Evolutionary conservation across 495 filamentous ascomycete genomes (phyloP), one percentile per base, ranked within the genome.

Genomic region (Melanomma pulvis-pyrius): DNA sequence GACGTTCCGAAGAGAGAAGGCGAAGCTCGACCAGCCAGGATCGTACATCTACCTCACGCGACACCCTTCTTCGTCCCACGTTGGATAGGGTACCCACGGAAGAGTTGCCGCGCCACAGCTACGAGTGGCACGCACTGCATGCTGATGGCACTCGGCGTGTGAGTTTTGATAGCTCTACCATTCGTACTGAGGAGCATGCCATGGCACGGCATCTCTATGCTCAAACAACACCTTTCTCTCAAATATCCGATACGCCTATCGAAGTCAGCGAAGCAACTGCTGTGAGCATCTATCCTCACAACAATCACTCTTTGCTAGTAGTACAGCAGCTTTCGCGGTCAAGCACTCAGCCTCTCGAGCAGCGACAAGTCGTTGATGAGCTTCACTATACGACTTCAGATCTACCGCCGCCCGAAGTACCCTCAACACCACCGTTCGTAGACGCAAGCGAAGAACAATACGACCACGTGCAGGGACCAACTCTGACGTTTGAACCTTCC

Each of bases 231-330:
- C 53, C 85, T 24, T 86, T 87, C 65, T 88, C 85, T 1, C 81
- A 84, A 65, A 77, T 78, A 11, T 88, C 86, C 0, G 82, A 86
- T 41, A 72, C 83, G 82, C 59, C 81, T 73, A 47, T 69, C n/a
- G 87, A 88, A 70, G 81, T 89, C 47, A 86, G 86, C 49, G 91
- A 97, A 77, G 92, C 92, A 13, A 87, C 87, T 63, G 90, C 90
- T 19, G 86, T 97, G 49, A 88, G 85, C 62, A 88, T 96, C 34
- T 94, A 88, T 72, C 87, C 91, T 1, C 92, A 97, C 74, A 91
- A 92, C 73, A 97, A 96, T 67, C 86, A 87, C 63, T 93, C 91
- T 2, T 77, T 94, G 49, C 77, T 96, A 59, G 87, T 96, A 44
- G 84, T 96, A 44, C 89, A 92, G 68, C 85, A 82, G 76, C 75